Evolutionary conservation across 2,329 filamentous ascomycete species (phyloP), one percentile per base, ranked within the genome.

Genomic region (Raffaelea ambrosiae): DNA sequence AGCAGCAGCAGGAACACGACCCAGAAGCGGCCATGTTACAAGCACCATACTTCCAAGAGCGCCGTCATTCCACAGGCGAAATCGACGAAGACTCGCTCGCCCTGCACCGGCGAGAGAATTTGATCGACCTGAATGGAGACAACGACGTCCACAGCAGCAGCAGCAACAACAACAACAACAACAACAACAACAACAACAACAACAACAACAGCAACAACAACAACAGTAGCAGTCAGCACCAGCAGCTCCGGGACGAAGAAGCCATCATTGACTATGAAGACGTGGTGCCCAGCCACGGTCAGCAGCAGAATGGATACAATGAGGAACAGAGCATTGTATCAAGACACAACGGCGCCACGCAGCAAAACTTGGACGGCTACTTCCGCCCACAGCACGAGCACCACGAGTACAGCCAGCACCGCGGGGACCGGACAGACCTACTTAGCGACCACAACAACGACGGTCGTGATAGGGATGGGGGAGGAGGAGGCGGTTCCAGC

Each of bases 21-120:
- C 54, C 52, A 57, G 13, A 57, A 54, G 33, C 53, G 54, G 9
- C 49, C 70, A 35, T 57, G 65, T 13, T 63, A 54, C n/a, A 57
- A 62, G 23, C 72, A 76, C 44, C 66, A 9, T 63, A 54, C n/a
- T 57, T 61, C 23, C 72, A 75, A 43, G 83, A 87, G 58, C 73
- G 88, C 53, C 74, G 88, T 48, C 88, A 88, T 63, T 86, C 83
- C 11, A 86, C 89, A 44, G 86, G 86, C 50, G 82, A 80, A 10
- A 76, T 88, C 40, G 82, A 86, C 54, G 73, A 83, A 31, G 72
- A 74, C 68, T 51, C 40, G n/a, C n/a, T n/a, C n/a, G n/a, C n/a
- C 66, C 76, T 71, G 49, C 72, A 77, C 47, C 80, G 82, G 10
- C 48, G 43, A 14, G 50, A 47, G 13, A 76, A 82, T 50, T 65